Conservation (phyloP, 495 filamentous ascomycete genomes). For the Sporormia fimetaria region DNA sequence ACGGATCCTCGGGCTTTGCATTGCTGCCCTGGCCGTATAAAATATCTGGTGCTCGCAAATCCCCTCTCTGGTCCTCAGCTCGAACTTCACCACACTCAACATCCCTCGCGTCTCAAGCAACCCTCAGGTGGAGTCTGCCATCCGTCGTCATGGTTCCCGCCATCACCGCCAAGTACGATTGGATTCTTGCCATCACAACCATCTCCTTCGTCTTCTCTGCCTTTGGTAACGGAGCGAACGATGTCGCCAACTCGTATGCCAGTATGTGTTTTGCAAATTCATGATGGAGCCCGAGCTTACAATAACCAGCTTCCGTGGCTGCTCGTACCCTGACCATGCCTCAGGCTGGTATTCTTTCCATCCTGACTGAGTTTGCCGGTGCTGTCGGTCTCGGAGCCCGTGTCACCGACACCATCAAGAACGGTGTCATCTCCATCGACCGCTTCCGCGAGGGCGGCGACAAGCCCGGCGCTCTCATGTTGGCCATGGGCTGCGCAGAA, state of each 20-base stretch:
- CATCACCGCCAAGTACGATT: constrained; percentile 32
- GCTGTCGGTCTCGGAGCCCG: constrained; percentile 52
- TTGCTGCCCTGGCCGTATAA: no score
- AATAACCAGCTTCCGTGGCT: constrained; percentile 16
- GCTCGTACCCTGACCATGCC: constrained; percentile 24
- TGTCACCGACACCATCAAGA: constrained; percentile 56
- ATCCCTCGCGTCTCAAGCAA: no score
- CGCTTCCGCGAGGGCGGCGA: constrained; percentile 35
- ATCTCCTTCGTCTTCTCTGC: constrained; percentile 38
- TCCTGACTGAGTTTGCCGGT: constrained; percentile 47
- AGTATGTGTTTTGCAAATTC: constrained; percentile 2
- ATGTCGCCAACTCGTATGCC: constrained; percentile 29
- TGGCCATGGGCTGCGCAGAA: constrained; percentile 53
- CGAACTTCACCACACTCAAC: no score
- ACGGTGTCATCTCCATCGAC: constrained; percentile 47
- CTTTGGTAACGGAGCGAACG: constrained; percentile 37
- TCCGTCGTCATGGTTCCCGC: constrained; percentile 3
- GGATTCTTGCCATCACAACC: constrained; percentile 39
- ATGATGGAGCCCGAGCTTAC: background rate
- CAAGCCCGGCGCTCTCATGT: constrained; percentile 45
- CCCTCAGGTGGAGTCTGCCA: no score
- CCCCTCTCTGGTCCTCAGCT: no score
- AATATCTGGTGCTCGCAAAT: no score
- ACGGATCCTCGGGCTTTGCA: no score
- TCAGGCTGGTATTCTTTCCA: constrained; percentile 23